Conservation (phyloP, 306 rosid species). For the Dalbergia oliveri region DNA sequence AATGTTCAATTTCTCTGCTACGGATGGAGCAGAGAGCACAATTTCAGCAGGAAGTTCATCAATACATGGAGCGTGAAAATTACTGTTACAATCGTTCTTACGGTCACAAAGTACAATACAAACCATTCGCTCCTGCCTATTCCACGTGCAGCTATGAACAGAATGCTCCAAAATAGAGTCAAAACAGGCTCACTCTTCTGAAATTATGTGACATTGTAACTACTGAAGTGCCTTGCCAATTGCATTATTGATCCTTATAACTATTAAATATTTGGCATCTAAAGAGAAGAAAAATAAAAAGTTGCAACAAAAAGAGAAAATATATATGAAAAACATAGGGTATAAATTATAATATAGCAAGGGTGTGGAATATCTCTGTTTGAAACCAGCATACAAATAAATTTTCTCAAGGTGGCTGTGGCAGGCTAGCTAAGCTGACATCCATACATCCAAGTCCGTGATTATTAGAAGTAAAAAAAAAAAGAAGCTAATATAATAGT, state of each 20-base stretch:
- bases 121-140: background rate
- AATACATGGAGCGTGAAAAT: background rate
- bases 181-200: background rate
- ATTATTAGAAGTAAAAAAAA: background rate
- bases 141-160: background rate
- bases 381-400: no score
- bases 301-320: no score
- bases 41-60: background rate
- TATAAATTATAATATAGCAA: no score
- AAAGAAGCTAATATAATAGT: background rate
- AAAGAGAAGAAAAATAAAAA: no score
- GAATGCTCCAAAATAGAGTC: background rate
- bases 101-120: background rate
- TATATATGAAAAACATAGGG: no score
- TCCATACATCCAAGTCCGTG: background rate
- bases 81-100: background rate
- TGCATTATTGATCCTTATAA: background rate
- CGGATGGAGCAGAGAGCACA: background rate
- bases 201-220: background rate
- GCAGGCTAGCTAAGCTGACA: background rate
- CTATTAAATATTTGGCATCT: no score
- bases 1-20: no score
- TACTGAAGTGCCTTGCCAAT: background rate
- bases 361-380: no score
- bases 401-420: no score